Evolutionary conservation across 1,139 yeast genomes (phyloP), one percentile per base, ranked within the genome.

Genomic region (Arxiozyma slooffiae): DNA sequence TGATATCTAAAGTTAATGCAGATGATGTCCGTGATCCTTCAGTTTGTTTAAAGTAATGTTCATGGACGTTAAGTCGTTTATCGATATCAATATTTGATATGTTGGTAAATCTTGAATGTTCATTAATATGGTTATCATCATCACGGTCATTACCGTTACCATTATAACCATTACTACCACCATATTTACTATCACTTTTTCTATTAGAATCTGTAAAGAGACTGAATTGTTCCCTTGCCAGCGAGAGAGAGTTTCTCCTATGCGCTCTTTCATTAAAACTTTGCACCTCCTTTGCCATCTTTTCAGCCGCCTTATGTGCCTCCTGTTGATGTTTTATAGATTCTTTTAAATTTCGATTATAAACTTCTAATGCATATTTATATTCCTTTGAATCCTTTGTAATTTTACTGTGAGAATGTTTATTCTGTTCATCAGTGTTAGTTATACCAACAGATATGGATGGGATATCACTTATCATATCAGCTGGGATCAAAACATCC

Each of bases 401-500:
- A 18, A 65, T 67, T 11, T 67, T 22, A 18, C 5, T 23, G 14
- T 41, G 34, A 23, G 18, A 17, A 37, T 4, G 20, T 7, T 26
- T 14, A 7, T 38, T 36, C 7, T 17, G 24, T 16, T 38, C 39
- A 1, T 42, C 30, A 5, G 62, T 55, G 47, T 67, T 69, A 1
- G 78, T 70, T 23, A 84, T 83, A 1, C 92, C 92, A 51, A 80
- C 74, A 0, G 85, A 77, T 36, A 85, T 70, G 23, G 85, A 79
- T 1, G 85, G 81, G 1, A 80, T 80, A 0, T 83, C 82, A 39
- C 73, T 66, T 38, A 82, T 60, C 60, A 68, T 61, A 60, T 85
- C 92, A 47, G 82, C 87, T 0, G 90, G 88, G 11, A 88, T 79
- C 39, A 84, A 64, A 7, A 89, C 90, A 61, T 86, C 82, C 3